Evolutionary conservation across 768 basidiomycete genomes (phyloP).

Genomic region (Lepiota venenata): DNA sequence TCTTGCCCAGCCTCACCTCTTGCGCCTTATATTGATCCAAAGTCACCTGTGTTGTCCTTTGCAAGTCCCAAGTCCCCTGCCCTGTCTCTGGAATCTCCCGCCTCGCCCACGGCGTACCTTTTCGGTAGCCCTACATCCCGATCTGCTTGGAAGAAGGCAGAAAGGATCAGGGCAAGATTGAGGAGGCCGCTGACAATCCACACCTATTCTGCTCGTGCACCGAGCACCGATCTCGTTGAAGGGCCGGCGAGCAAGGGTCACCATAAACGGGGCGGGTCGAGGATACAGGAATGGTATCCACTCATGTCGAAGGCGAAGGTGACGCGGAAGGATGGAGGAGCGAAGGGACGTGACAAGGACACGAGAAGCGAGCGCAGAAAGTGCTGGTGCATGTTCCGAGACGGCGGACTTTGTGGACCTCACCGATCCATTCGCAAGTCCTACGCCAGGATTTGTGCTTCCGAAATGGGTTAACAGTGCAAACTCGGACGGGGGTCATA

Average conservation of each 20-base stretch:
- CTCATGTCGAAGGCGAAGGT: neutral
- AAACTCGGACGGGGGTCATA: neutral
- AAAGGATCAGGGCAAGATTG: constrained; percentile 4
- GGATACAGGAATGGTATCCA: constrained; percentile 7
- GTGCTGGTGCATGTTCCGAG: neutral
- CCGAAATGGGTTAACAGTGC: neutral
- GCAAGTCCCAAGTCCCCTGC: neutral
- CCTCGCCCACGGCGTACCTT: neutral
- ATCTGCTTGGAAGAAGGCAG: constrained; percentile 1
- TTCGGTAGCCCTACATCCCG: neutral
- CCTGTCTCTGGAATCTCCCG: neutral
- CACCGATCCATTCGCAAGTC: constrained; percentile 11
- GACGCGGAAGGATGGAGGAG: neutral
- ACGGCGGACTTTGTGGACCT: constrained; percentile 11
- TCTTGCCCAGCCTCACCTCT: neutral
- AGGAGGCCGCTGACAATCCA: neutral
- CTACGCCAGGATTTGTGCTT: constrained; percentile 6
- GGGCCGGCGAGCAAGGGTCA: neutral
- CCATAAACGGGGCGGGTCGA: constrained; percentile 4
- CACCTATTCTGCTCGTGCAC: neutral
- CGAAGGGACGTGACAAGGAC: neutral
- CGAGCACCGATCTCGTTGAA: neutral
- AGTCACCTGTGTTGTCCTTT: neutral
- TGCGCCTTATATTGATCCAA: neutral
- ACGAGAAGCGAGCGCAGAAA: neutral